Evolutionary conservation across 176 grass and related monocot genomes (phyloP), one percentile per base, ranked within the genome.

Genomic region (Oryza longistaminata): DNA sequence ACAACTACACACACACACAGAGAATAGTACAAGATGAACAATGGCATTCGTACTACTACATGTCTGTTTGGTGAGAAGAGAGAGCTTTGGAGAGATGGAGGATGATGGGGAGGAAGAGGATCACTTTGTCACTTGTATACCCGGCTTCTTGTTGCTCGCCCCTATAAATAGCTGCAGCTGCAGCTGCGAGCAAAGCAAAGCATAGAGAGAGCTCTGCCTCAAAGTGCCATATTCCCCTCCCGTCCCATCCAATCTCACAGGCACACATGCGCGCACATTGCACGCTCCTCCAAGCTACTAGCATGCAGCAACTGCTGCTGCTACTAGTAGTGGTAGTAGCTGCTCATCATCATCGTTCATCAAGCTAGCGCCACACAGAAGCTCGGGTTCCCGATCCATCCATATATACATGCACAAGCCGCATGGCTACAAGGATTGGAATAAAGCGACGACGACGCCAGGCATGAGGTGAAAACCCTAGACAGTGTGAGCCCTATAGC

Each of bases 401-500:
- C 87, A 80, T 80, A 60, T 27, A 84, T 75, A 71, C 76, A 50
- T 16, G 65, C 70, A 89, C 88, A 85, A 66, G 62, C 31, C 83
- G 25, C 71, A 85, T 81, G 70, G 11, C n/a, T 71, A 89, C 82
- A 90, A 85, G 10, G 15, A 27, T 2, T 2, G 45, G 42, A 87
- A 82, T 75, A 92, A 88, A 92, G 82, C 58, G 29, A 2, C 29
- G 29, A 31, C 2, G 42, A 10, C 42, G 7, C 42, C 42, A 43
- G 11, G 42, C 35, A 37, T 43, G 42, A 10, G 42, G n/a, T 50
- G 89, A 70, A 85, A 91, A 87, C 89, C 92, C 84, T 91, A 91
- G 82, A 69, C 73, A 83, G 19, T 7, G 19, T 7, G 24, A 11
- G 24, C 68, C 49, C 17, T 87, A 90, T 35, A 5, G 91, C 81